Evolutionary conservation across 2,329 filamentous ascomycete genomes (phyloP), one percentile per base, ranked within the genome.

Genomic region (Macrophomina tecta): DNA sequence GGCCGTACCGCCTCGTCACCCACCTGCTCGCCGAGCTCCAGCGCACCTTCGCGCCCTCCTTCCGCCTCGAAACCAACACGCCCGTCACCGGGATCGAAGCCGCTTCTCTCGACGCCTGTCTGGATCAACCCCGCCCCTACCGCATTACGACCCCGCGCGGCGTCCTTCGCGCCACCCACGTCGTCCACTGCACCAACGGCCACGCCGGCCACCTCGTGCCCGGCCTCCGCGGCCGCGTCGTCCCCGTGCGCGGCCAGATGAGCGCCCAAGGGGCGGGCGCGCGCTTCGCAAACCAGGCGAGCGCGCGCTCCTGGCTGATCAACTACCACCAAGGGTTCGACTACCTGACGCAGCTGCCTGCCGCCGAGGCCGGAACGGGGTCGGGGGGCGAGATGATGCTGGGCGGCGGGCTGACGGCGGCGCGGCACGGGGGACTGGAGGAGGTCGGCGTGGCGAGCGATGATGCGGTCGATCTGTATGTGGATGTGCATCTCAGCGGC

Each of bases 141-240:
- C 16, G 11, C 49, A n/a, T 52, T 12, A 52, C 49, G 23, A 51
- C 48, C 18, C 9, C 23, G 9, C 48, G 48, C 23, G 48, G 48
- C 18, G 9, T 23, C 12, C 77, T 88, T 40, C 73, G 71, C 3
- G 79, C 85, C 9, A 76, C 77, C 1, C 82, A 88, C 64, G 77
- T 90, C 1, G 78, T 89, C 2, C 85, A 89, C 69, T 84, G 84
- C 6, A 89, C 86, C 0, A 89, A 89, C 68, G 85, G 78, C 6
- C 84, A 84, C 69, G 79, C 83, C 0, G 73, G 81, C 0, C 81
- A 86, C 61, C 80, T 89, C 1, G 71, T 88, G 2, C 85, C 86
- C 0, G 80, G 78, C 0, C 75, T 88, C 1, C 76, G 79, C 3
- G 79, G 80, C 5, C 81, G 79, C 52, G 72, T 85, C 18, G 80